These are phyloP conservation scores for Neoboletus brunneissimus DNA, from an alignment of 768 basidiomycete species.

Conservation along the genomic window DNA sequence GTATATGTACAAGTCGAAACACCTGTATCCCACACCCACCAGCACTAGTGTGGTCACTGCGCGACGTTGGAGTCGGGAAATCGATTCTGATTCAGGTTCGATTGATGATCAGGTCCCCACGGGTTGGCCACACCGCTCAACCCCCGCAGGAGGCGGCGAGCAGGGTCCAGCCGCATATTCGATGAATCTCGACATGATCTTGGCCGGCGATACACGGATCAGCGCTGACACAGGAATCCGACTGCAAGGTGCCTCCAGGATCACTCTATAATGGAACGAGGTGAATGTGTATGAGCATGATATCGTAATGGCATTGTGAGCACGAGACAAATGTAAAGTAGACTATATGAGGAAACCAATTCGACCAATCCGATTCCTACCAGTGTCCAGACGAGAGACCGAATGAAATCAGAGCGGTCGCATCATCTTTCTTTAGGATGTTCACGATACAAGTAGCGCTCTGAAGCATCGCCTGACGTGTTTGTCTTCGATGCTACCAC, in stretches of 20 bases:
- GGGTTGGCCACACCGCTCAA: background rate
- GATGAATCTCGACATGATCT: background rate
- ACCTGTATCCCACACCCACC: background rate
- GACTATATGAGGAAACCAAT: background rate
- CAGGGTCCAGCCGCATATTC: background rate
- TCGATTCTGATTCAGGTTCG: background rate
- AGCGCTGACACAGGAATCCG: background rate
- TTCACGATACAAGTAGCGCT: background rate
- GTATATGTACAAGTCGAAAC: background rate
- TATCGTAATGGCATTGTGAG: background rate
- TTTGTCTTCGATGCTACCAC: conserved; percentile 12
- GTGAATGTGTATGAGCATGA: background rate
- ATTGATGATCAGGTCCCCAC: background rate
- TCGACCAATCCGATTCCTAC: background rate
- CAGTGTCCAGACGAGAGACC: background rate
- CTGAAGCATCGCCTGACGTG: background rate
- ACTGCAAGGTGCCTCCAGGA: background rate
- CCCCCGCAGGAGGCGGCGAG: background rate
- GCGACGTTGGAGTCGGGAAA: background rate
- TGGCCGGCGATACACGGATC: conserved; percentile 5
- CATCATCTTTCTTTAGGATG: background rate
- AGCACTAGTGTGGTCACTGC: too few relatives aligned
- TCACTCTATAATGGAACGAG: background rate
- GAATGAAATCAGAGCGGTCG: background rate
- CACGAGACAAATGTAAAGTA: background rate